A percentile compares a stretch with the other conserved stretches of the same genome.
Conservation (phyloP, 2,329 filamentous ascomycete genomes). For the Fusarium tupiense region DNA sequence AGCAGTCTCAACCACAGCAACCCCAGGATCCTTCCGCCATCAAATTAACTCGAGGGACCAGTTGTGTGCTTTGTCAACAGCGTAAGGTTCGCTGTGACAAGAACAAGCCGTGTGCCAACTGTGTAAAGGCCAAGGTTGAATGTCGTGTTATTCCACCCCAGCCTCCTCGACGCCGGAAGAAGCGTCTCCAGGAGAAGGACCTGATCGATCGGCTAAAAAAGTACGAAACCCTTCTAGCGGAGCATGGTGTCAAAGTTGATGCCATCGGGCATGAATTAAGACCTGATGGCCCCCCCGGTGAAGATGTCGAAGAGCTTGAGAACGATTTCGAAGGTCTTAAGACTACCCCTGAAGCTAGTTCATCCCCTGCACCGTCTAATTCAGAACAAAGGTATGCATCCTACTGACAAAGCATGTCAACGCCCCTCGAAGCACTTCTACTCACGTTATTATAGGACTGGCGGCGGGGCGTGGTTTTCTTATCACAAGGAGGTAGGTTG, state of each 20-base stretch:
- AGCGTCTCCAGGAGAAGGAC: constrained; percentile 75
- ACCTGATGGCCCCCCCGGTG: constrained; percentile 47
- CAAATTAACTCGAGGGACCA: constrained; percentile 68
- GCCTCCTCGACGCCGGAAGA: constrained; percentile 67
- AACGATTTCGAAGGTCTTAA: constrained; percentile 65
- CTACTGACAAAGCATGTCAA: not conserved
- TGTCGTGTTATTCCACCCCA: constrained; percentile 68
- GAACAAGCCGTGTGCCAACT: constrained; percentile 76
- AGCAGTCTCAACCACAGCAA: constrained; percentile 37
- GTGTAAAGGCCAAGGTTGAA: constrained; percentile 68
- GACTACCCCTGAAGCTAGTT: constrained; percentile 60
- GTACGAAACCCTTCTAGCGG: constrained; percentile 73
- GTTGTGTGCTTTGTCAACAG: constrained; percentile 79
- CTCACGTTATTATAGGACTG: constrained; percentile 27
- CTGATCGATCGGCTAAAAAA: constrained; percentile 74
- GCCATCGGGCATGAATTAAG: constrained; percentile 64
- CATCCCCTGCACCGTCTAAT: constrained; percentile 46
- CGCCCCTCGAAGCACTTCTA: not conserved
- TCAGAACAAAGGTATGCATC: constrained; percentile 43
- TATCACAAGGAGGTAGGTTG: constrained; percentile 61
- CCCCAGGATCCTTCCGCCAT: constrained; percentile 55
- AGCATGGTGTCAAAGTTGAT: constrained; percentile 76
- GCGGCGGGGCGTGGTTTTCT: constrained; percentile 56
- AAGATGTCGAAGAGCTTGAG: constrained; percentile 66
- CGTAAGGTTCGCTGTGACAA: constrained; percentile 81